phyloP scores from a whole-genome alignment of 768 basidiomycete species.

The Heimioporus sp. region DNA sequence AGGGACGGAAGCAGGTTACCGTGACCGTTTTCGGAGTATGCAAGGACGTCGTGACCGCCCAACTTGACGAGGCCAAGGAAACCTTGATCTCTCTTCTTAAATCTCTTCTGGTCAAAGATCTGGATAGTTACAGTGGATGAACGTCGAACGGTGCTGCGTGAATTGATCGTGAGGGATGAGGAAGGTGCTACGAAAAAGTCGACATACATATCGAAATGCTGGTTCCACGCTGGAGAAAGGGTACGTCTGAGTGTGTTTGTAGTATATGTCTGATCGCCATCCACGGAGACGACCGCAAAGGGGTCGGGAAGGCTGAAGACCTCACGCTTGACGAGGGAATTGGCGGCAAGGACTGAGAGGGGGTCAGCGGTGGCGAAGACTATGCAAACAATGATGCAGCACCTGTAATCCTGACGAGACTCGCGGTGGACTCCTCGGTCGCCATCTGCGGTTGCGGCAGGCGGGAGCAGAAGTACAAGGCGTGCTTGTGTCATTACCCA shows the following conservation, averaged over 20 bases:
- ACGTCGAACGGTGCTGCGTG: conserved; percentile 60
- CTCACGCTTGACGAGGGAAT: conserved; percentile 71
- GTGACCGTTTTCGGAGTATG: conserved; percentile 44
- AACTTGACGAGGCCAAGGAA: conserved; percentile 62
- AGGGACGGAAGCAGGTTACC: conserved; percentile 29
- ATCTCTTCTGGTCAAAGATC: conserved; percentile 88
- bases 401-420: conserved; percentile 28
- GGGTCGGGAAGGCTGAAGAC: conserved; percentile 83
- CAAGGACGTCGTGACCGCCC: conserved; percentile 51
- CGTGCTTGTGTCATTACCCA: neutral
- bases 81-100: conserved; percentile 84
- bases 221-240: conserved; percentile 77
- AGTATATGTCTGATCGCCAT: conserved; percentile 78
- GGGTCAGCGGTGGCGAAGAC: neutral
- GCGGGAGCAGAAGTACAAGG: neutral
- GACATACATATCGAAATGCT: conserved; percentile 81
- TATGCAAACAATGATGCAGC: neutral
- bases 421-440: conserved; percentile 5
- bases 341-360: conserved; percentile 71
- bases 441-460: conserved; percentile 16
- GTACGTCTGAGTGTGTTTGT: conserved; percentile 70
- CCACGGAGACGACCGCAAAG: conserved; percentile 84
- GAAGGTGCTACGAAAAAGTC: conserved; percentile 8
- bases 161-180: conserved; percentile 2
- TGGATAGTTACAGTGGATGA: conserved; percentile 79